Base-by-base conservation (phyloP, 2,329 filamentous ascomycete species). In the Lasiodiplodia theobromae region DNA sequence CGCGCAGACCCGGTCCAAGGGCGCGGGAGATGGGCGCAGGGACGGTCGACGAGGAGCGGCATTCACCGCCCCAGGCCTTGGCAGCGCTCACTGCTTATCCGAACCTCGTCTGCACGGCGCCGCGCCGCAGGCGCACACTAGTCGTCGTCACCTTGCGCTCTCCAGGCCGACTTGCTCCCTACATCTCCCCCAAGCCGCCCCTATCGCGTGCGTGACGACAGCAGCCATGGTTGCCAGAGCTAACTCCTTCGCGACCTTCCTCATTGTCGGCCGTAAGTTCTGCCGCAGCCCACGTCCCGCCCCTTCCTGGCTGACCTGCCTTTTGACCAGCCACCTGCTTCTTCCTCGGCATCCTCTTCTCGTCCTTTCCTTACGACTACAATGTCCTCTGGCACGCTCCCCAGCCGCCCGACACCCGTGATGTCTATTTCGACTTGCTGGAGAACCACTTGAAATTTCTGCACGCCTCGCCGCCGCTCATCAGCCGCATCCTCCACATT, bases 311-410 rank as follows among this genome's bases (percentile, higher is more conserved):
- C 53, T 67, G 38, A 69, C 70, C 66, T 62, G 64, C 44, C 57
- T 11, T 31, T 16, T 66, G 60, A 38, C 47, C 73, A 85, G 84
- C 84, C 70, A 94, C 92, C 72, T 97, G 93, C 81, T 99, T 99
- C 88, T 97, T 98, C 88, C 91, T 99, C 72, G 96, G 96, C 75
- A 94, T 98, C 80, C 91, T 99, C 81, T 99, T 98, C 87, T 94
- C 94, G 75, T 90, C 91, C 71, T 96, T 98, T 82, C 94, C 96
- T 70, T 99, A 98, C 86, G 96, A 96, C 85, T 96, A 93, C 83
- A 91, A 93, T 70, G 90, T 96, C 71, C 91, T 96, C 66, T 96
- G 93, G 87, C 91, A 90, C 64, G 88, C 88, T 37, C 89, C 87
- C 52, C 62, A 60, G 60, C 66, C 66, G 21, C 85, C 85, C 67